Evolutionary conservation across 768 basidiomycete genomes (phyloP).

Genomic region (Lactarius indigo): DNA sequence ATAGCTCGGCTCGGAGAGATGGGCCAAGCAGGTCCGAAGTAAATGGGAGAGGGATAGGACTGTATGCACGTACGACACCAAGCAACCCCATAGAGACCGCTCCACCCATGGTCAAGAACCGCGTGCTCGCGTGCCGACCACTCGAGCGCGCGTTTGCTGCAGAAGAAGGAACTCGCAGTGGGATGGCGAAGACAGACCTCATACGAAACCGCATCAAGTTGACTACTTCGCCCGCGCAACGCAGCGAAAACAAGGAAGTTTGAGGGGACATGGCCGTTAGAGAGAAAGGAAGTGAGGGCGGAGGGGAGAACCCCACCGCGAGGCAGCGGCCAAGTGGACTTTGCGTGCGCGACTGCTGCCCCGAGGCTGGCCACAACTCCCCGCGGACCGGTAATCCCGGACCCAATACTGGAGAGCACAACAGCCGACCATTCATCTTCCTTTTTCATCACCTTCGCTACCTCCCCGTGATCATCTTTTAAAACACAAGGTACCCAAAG

Average conservation of each 20-base stretch:
- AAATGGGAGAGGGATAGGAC: background rate
- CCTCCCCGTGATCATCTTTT: background rate
- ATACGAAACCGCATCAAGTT: background rate
- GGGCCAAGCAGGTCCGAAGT: background rate
- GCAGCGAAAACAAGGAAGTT: background rate
- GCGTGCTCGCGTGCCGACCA: background rate
- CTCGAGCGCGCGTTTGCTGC: slow-evolving; percentile 1
- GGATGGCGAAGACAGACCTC: background rate
- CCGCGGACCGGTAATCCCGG: slow-evolving; percentile 6
- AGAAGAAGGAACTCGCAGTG: background rate
- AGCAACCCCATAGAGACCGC: slow-evolving; percentile 9
- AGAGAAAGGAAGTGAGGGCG: background rate
- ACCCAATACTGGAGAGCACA: background rate
- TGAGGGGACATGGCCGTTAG: slow-evolving; percentile 10
- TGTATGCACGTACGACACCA: slow-evolving; percentile 2
- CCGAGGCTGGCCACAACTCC: background rate
- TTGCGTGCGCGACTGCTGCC: background rate
- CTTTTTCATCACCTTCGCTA: background rate
- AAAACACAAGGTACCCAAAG: background rate
- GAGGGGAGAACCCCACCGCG: slow-evolving; percentile 4
- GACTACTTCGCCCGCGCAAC: background rate
- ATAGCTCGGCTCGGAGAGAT: background rate
- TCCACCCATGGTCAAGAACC: slow-evolving; percentile 1
- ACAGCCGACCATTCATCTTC: background rate
- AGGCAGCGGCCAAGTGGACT: slow-evolving; percentile 14